These are phyloP conservation scores for Trametes pubescens DNA, from an alignment of 1,284 basidiomycete species.

Conservation along the genomic window DNA sequence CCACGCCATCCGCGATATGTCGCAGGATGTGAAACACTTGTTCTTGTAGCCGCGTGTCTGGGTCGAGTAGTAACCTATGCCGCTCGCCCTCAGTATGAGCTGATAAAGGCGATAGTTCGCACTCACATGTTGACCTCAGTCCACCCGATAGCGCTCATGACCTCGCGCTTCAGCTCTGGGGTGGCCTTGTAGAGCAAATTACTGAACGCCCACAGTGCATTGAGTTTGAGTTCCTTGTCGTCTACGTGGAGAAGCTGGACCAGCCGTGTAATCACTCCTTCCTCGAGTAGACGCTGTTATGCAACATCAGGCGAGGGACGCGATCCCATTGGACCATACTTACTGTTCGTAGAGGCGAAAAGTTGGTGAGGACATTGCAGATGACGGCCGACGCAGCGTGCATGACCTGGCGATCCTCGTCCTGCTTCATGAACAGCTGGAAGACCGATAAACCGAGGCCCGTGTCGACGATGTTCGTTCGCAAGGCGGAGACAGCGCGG, in stretches of 20 bases:
- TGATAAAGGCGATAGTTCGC: not conserved
- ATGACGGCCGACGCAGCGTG: constrained; percentile 78
- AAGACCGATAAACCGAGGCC: constrained; percentile 80
- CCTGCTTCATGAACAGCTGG: constrained; percentile 57
- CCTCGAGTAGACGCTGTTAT: constrained; percentile 63
- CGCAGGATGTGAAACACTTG: constrained; percentile 70
- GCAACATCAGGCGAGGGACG: constrained; percentile 11
- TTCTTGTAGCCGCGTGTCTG: constrained; percentile 64
- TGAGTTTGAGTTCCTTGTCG: constrained; percentile 67
- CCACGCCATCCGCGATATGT: constrained; percentile 69
- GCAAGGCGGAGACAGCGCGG: constrained; percentile 78
- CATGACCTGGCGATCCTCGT: constrained; percentile 76
- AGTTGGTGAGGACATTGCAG: constrained; percentile 88
- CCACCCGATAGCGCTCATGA: constrained; percentile 77
- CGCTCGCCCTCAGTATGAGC: not conserved
- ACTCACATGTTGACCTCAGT: constrained; percentile 57
- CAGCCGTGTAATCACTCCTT: constrained; percentile 71
- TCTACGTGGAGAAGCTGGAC: constrained; percentile 60
- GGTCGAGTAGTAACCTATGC: constrained; percentile 56
- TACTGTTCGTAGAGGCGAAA: constrained; percentile 81
- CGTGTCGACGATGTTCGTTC: constrained; percentile 85
- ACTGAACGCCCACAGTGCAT: constrained; percentile 84
- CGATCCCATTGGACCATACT: constrained; percentile 39
- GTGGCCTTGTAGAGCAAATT: constrained; percentile 75
- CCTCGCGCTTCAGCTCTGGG: constrained; percentile 62